A percentile compares a stretch with the other conserved stretches of the same genome.
Evolutionary conservation across 2,329 filamentous ascomycete genomes (phyloP).

Genomic region (Aspergillus tamarii): DNA sequence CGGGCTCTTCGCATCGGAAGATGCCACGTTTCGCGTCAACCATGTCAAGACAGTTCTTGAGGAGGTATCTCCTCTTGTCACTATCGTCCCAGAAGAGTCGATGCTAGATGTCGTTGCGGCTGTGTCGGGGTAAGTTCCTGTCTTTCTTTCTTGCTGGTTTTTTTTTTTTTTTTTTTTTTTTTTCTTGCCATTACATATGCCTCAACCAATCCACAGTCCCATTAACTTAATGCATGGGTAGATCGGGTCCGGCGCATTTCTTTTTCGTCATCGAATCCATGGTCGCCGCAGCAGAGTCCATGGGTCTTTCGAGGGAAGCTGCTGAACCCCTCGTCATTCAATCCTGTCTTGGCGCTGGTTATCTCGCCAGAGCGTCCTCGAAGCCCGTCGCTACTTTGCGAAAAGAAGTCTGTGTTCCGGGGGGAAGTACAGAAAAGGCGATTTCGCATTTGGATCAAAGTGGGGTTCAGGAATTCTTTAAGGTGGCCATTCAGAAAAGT

Average conservation of each 20-base stretch:
- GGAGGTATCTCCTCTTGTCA: constrained; percentile 3
- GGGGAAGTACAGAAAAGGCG: constrained; percentile 8
- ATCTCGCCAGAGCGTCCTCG: neutral
- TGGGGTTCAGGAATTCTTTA: neutral
- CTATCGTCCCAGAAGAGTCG: neutral
- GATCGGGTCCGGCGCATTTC: constrained; percentile 4
- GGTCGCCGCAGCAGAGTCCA: constrained; percentile 1
- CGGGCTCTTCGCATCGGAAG: constrained; percentile 5
- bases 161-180: neutral
- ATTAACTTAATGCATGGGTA: neutral
- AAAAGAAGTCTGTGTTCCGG: constrained; percentile 6
- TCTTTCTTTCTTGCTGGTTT: neutral
- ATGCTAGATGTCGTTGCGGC: constrained; percentile 4
- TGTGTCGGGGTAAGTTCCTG: neutral
- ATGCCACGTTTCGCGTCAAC: neutral
- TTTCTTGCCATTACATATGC: neutral
- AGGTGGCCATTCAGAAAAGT: neutral
- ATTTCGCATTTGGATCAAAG: constrained; percentile 4
- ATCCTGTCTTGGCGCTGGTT: constrained; percentile 2
- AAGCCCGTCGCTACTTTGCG: neutral
- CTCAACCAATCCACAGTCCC: neutral
- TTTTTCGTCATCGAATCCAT: constrained; percentile 1
- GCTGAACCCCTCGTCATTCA: neutral
- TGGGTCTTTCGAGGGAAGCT: neutral
- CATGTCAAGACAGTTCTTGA: neutral